Evolutionary conservation across 2,329 filamentous ascomycete species (phyloP), one percentile per base, ranked within the genome.

Genomic region (Aureobasidium sp.): DNA sequence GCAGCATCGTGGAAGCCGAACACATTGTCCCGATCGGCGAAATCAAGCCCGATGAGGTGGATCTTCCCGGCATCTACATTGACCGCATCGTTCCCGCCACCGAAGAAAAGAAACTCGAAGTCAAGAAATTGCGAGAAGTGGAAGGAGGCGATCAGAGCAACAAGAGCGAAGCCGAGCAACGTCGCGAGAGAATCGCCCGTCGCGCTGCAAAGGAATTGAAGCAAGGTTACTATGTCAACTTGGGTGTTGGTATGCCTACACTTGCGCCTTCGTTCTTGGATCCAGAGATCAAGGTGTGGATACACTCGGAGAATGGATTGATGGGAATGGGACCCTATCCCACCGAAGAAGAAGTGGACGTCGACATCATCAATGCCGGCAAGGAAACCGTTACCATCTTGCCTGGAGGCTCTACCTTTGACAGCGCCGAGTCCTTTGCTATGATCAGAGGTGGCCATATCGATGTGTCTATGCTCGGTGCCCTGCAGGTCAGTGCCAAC

Each of bases 381-480:
- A 95, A 95, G 71, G 89, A 95, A 71, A 95, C 89, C 0, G 88
- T 92, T 0, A 94, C 90, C 0, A 79, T 94, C 0, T 76, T 90
- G 0, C 86, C 87, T 0, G 90, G 90, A 1, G 89, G 88, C 0
- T 81, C 86, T 0, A 87, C 84, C 10, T 95, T 94, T 67, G 89
- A 90, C 71, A 88, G 84, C 46, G 81, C 87, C 64, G 90, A 94
- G 73, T 91, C 87, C 1, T 95, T 95, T 69, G 85, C 83, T 66
- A 94, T 94, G 90, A 95, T 95, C 66, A 84, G 90, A 11, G 88
- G 89, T 55, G 90, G 90, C 0, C 88, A 91, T 68, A 85, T 95
- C 43, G 86, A 95, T 69, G 86, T 95, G 5, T 90, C 88, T 0
- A 90, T 95, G 68, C 81, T 95, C 0, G 90, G 90, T 3, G 87